Evolutionary conservation across 495 filamentous ascomycete genomes (phyloP), one percentile per base, ranked within the genome.

Genomic region (Cryomyces minteri): DNA sequence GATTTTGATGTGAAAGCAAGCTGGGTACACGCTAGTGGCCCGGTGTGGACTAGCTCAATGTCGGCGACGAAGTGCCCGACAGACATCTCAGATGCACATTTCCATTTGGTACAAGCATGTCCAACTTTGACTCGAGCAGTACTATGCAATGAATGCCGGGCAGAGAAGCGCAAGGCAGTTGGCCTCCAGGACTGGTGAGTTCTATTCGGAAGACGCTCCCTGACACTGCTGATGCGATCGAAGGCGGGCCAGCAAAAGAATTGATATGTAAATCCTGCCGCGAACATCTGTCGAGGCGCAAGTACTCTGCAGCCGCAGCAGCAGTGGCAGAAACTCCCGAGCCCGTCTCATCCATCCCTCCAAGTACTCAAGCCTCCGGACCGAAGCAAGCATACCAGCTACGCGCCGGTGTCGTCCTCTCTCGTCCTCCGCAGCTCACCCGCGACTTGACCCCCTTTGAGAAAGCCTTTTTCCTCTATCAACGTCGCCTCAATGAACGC

Each of bases 401-500:
- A 68, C 79, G 79, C 47, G 75, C 85, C 48, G 77, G 78, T 44
- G 68, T 94, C 45, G 76, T 95, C 48, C 81, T 99, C 47, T 86
- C 85, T 30, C 83, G 90, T 32, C 76, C 92, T 5, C 90, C 90
- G 6, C 65, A 86, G 42, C 69, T 99, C 51, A 96, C 92, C 43
- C 82, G 81, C 48, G 69, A 80, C 43, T 79, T 85, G 12, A 79
- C 78, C 32, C 70, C 82, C 9, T 96, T 99, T 62, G 90, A 99
- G 63, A 80, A 84, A 59, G 69, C 88, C 43, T 95, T 74, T 67
- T 90, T 79, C 68, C 84, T 96, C 61, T 99, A 99, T 68, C 90
- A 99, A 65, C 84, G 84, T 48, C 86, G 90, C 9, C 71, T 99
- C 44, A 94, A 99, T 63, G 90, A 99, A 67, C 85, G 90, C 8